phyloP scores from a whole-genome alignment of 2,329 filamentous ascomycete species.

The Annulohypoxylon truncatum region DNA sequence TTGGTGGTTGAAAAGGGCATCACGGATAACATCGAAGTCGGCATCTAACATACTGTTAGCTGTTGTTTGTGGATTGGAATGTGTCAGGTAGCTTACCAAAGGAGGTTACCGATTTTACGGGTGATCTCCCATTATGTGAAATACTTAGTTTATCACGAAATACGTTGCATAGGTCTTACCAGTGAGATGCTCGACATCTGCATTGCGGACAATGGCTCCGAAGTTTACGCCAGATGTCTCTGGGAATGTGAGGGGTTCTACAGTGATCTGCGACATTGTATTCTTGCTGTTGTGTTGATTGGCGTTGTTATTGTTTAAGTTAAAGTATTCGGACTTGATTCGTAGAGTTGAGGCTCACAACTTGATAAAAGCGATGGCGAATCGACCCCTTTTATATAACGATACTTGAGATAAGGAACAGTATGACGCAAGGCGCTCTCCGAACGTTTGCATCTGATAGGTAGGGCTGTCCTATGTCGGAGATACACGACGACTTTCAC shows the following conservation, averaged over 20 bases:
- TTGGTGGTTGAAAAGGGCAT: conserved; percentile 75
- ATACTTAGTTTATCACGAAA: conserved; percentile 26
- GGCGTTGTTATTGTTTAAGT: neutral
- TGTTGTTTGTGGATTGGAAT: neutral
- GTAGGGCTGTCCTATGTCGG: conserved; percentile 9
- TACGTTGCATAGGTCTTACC: conserved; percentile 58
- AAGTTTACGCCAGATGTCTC: conserved; percentile 63
- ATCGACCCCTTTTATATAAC: conserved; percentile 7
- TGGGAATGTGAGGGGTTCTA: conserved; percentile 54
- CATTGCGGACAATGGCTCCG: conserved; percentile 68
- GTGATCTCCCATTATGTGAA: conserved; percentile 59
- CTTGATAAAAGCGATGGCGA: neutral
- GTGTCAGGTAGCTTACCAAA: conserved; percentile 56
- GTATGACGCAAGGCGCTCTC: conserved; percentile 1
- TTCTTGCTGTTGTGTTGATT: neutral
- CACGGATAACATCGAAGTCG: conserved; percentile 72
- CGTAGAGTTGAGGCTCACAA: neutral
- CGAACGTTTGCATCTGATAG: conserved; percentile 5
- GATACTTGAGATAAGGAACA: neutral
- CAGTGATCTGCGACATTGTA: conserved; percentile 43
- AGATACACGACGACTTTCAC: conserved; percentile 6
- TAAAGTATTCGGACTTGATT: neutral
- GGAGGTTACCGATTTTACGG: conserved; percentile 72
- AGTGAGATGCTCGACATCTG: conserved; percentile 70
- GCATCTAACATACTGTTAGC: conserved; percentile 59